Base-by-base conservation (phyloP, 352 stramenopile genomes). In the Hyaloperonospora brassicae region DNA sequence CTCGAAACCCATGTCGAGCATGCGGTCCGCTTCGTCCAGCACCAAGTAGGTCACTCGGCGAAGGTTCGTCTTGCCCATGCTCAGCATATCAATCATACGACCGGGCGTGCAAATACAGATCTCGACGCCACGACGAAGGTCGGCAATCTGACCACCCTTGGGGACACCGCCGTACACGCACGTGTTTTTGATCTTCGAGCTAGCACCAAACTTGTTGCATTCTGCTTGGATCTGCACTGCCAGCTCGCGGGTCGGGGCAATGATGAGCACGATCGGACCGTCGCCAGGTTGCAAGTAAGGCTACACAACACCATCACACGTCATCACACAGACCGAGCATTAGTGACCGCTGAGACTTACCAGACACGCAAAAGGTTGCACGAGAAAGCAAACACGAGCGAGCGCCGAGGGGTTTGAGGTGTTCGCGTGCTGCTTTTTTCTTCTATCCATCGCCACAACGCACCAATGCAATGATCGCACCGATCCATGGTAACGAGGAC, bases 151-250 rank as follows among this genome's bases (percentile, higher is more conserved):
- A 17, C 73, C 75, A 13, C 86, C 76, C 76, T 99, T 99, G 14
- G 95, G 93, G 17, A 98, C 97, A 73, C 97, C 97, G 49, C 97
- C 97, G 66, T 99, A 99, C 13, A 99, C 89, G 59, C 97, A 98
- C 41, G 96, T 99, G 70, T 98, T 98, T 66, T 99, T 99, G 68
- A 99, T 98, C 64, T 98, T 97, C 11, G 87, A 98, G 31, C 85
- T 98, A 1, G 72, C 66, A 34, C 96, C 96, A 68, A 99, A 99
- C 67, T 98, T 98, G 79, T 98, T 96, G 58, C 92, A 98, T 69
- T 99, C 96, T 57, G 98, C 83, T 62, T 99, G 97, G 71, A 99
- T 99, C 78, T 99, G 97, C 31, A 98, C 82, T 17, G 97, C 97
- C 35, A 99, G 87, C 72, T 99, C 97, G 61, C 97, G 91, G 25